Evolutionary conservation across 768 basidiomycete genomes (phyloP), one percentile per base, ranked within the genome.

Genomic region (Auriculariales sp.): DNA sequence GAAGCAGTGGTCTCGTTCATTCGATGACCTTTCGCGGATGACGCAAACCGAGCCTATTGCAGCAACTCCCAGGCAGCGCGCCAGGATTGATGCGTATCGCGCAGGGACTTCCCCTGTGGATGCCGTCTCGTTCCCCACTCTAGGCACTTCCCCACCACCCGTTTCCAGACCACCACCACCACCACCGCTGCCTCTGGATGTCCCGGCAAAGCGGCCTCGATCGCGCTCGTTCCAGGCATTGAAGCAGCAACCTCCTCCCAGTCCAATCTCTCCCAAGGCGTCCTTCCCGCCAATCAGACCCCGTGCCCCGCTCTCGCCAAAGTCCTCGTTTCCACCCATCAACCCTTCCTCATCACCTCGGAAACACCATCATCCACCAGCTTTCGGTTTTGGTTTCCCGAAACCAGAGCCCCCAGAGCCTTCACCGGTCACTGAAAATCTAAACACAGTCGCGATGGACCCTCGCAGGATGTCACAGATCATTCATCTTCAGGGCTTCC

Each of bases 1-100:
- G 57, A 81, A 77, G 60, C 73, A 72, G 11, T 89, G 86, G 86
- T 86, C 84, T 24, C 78, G 70, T 59, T 87, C 83, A 4, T 84
- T 77, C 19, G 86, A 89, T 59, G 86, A 90, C 61, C 71, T 89
- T 47, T 73, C 76, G 57, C 77, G 74, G 59, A 64, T 78, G 46
- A 68, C 60, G 32, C 22, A 44, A 25, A 12, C 39, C 6, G 39
- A 44, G 4, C 39, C 39, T 25, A 25, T n/a, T 25, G 7, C 22
- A 7, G 4, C 39, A 7, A 12, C 19, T 6, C 39, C 22, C 39
- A 44, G 12, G 39, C 39, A 44, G 39, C 17, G 39, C 4, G 39
- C 39, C 15, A 44, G 58, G 30, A 35, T 52, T 67, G 14, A 81
- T 72, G 56, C 74, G 85, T 15, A 67, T 79, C 0, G 39, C 22